These are phyloP conservation scores for Chamaecrista fasciculata DNA, from an alignment of 306 rosid species.

Conservation along the genomic window DNA sequence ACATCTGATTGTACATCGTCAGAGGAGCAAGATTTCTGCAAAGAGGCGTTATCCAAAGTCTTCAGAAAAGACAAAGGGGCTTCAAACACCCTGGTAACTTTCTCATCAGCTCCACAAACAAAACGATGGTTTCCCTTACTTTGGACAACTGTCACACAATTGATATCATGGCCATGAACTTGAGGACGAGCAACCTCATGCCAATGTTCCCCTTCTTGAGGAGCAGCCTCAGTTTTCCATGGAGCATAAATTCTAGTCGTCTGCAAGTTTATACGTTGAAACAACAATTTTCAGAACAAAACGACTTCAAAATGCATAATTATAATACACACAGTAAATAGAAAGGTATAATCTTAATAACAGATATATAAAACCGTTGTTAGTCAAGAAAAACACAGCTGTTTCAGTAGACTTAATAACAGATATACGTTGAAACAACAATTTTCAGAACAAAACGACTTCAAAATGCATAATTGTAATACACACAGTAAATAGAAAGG, in stretches of 20 bases:
- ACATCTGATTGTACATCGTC: constrained; percentile 61
- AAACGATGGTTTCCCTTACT: constrained; percentile 89
- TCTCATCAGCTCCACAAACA: constrained; percentile 95
- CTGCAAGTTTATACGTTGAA: constrained; percentile 47
- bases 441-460: constrained; percentile 17
- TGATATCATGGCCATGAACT: constrained; percentile 95
- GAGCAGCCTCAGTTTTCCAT: constrained; percentile 61
- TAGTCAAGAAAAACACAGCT: neutral
- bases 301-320: neutral
- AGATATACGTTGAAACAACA: constrained; percentile 15
- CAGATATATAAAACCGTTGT: neutral
- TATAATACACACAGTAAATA: neutral
- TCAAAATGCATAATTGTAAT: neutral
- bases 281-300: constrained; percentile 21
- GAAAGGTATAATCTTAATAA: neutral
- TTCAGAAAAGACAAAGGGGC: constrained; percentile 85
- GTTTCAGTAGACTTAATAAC: neutral
- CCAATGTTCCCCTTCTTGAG: constrained; percentile 55
- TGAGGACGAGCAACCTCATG: constrained; percentile 95
- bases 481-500: neutral
- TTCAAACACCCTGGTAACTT: constrained; percentile 97
- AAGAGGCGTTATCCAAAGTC: constrained; percentile 76
- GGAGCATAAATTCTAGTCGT: constrained; percentile 84
- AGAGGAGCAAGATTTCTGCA: constrained; percentile 39
- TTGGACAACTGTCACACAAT: constrained; percentile 66